Percentiles rank a stretch among this genome's conserved stretches.
Conservation (phyloP, 2,329 filamentous ascomycete species). For the Fusarium nanum region DNA sequence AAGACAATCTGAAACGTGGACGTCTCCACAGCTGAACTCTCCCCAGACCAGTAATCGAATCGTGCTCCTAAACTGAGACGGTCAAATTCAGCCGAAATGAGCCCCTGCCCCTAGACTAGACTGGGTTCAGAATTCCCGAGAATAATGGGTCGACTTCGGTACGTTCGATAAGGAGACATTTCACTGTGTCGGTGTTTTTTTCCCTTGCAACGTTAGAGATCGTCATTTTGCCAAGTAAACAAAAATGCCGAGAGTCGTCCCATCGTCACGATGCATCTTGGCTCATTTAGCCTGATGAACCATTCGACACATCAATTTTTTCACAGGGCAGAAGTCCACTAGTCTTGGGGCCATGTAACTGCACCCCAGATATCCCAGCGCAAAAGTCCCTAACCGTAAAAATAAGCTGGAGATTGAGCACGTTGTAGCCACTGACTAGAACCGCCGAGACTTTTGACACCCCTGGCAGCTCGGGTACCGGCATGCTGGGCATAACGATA, state of each 20-base stretch:
- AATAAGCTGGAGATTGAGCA: neutral
- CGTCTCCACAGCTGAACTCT: neutral
- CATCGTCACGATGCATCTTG: neutral
- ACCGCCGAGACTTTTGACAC: neutral
- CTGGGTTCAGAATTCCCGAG: neutral
- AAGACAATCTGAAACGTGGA: neutral
- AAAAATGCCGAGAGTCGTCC: neutral
- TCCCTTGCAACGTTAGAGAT: neutral
- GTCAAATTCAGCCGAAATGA: neutral
- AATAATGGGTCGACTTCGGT: neutral
- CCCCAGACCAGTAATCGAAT: neutral
- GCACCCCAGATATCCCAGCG: neutral
- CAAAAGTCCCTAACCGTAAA: neutral
- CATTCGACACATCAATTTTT: neutral
- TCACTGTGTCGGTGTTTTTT: neutral
- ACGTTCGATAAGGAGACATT: neutral
- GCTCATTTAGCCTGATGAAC: neutral
- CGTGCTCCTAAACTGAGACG: neutral
- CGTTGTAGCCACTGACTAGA: neutral
- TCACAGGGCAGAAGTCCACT: neutral
- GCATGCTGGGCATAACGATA: neutral
- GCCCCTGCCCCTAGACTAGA: neutral
- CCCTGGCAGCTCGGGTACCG: neutral
- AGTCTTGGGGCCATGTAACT: neutral
- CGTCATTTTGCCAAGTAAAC: constrained; percentile 1